Base-by-base conservation (phyloP, 2,329 filamentous ascomycete genomes). In the Ophiostoma pallidulum region DNA sequence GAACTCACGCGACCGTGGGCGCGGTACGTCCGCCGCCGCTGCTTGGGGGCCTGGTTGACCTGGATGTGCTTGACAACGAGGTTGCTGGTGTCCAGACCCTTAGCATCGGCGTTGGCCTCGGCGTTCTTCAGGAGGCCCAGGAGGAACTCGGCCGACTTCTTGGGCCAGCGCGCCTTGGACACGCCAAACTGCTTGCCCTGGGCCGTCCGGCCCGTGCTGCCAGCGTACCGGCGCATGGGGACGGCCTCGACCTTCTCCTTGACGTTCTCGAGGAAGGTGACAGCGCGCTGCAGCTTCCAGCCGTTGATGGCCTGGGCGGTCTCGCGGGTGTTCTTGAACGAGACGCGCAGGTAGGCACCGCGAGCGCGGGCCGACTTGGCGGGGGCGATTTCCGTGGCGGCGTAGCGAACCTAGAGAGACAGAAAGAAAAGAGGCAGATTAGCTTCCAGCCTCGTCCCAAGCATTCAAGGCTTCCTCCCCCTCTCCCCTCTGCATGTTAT, bases 261-360 rank as follows among this genome's bases (percentile, higher is more conserved):
- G 65, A 98, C 92, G 73, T 98, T 97, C 79, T 95, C 87, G 68
- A 98, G 87, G 84, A 94, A 98, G 69, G 83, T 82, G 62, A 96
- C 75, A 65, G 92, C 92, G 68, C 92, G 90, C 75, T 88, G 79
- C 67, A 97, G 71, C 80, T 96, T 96, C 89, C 89, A 95, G 75
- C 91, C 91, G 76, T 92, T 97, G 82, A 98, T 95, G 66, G 90
- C 90, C 80, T 97, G 92, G 59, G 94, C 92, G 61, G 91, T 96
- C 80, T 98, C 94, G 68, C 92, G 89, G 70, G 92, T 98, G 84
- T 98, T 98, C 85, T 98, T 98, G 87, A 96, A 98, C 64, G 87
- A 94, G 64, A 97, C 91, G 70, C 92, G 89, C 65, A 98, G 86
- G 81, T 97, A 98, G 71, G 90, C 89, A 74, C 94, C 92, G 75